Percentiles rank a stretch among this genome's conserved stretches.
phyloP scores from a whole-genome alignment of 1,139 yeast species.

The Candida neerlandica region DNA sequence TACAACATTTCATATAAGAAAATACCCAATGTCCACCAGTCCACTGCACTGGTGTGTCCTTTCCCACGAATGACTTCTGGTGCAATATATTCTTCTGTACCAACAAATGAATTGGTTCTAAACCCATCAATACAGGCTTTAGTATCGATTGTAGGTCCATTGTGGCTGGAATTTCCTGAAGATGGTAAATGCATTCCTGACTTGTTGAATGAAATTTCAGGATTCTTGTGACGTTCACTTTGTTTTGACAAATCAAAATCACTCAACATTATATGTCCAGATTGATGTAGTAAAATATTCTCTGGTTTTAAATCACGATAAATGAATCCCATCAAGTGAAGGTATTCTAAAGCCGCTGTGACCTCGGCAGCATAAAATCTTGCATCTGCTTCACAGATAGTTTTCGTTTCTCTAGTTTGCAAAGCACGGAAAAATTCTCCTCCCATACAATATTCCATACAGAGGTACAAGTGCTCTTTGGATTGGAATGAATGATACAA shows the following conservation, averaged over 20 bases:
- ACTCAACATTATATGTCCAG: conserved; percentile 96
- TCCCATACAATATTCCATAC: conserved; percentile 99
- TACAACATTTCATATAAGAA: conserved; percentile 89
- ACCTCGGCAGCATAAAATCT: conserved; percentile 96
- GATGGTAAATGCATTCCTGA: conserved; percentile 20
- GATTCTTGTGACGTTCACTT: conserved; percentile 67
- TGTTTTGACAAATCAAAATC: conserved; percentile 96
- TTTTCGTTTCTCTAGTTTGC: conserved; percentile 86
- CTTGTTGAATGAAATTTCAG: conserved; percentile 42
- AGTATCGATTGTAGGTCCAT: conserved; percentile 66
- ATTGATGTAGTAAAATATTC: conserved; percentile 86
- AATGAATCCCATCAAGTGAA: conserved; percentile 95
- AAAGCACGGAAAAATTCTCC: conserved; percentile 97
- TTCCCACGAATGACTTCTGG: conserved; percentile 97
- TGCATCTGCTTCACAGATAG: conserved; percentile 87
- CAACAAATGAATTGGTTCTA: conserved; percentile 95
- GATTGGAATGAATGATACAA: conserved; percentile 95
- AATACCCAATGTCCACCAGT: conserved; percentile 99
- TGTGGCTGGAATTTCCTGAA: conserved; percentile 23
- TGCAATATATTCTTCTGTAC: conserved; percentile 97
- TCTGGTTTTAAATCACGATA: conserved; percentile 96
- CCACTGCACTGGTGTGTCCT: conserved; percentile 97
- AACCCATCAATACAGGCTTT: conserved; percentile 95
- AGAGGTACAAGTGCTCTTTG: conserved; percentile 86
- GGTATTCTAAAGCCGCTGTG: conserved; percentile 92